Percentiles rank a stretch among this genome's conserved stretches.
These are phyloP conservation scores for Penicillium ochrochloron DNA, from an alignment of 495 filamentous ascomycete genomes.

Conservation along the genomic window DNA sequence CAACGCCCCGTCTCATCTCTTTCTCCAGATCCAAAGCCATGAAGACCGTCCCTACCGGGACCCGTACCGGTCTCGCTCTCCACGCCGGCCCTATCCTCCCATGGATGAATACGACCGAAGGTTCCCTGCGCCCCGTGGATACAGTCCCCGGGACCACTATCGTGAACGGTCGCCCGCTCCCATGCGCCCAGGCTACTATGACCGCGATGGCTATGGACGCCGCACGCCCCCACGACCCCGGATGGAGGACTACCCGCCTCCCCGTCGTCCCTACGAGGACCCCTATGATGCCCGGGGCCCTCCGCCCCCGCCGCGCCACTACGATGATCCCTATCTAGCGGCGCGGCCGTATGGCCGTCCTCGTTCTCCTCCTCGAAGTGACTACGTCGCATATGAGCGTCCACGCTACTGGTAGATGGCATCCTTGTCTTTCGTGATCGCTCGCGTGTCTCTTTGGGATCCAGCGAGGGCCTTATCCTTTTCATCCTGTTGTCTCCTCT, in stretches of 20 bases:
- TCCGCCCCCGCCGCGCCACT: conserved; percentile 50
- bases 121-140: conserved; percentile 74
- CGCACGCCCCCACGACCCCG: conserved; percentile 70
- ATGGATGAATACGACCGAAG: conserved; percentile 78
- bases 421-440: conserved; percentile 7
- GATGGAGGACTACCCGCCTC: conserved; percentile 73
- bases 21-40: conserved; percentile 57
- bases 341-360: conserved; percentile 50
- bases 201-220: conserved; percentile 72
- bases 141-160: conserved; percentile 83
- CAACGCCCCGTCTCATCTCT: conserved; percentile 35
- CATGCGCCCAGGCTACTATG: conserved; percentile 83
- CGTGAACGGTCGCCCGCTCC: conserved; percentile 79
- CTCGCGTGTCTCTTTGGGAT: neutral
- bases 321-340: conserved; percentile 52
- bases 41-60: conserved; percentile 73
- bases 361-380: conserved; percentile 47
- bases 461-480: neutral
- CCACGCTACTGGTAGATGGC: conserved; percentile 51
- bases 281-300: conserved; percentile 49
- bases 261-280: conserved; percentile 58
- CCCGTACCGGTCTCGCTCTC: conserved; percentile 76
- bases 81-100: conserved; percentile 68
- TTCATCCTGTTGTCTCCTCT: conserved; percentile 15
- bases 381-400: conserved; percentile 51